Evolutionary conservation across 148 eudicot species (phyloP).

Genomic region (Chenopodium berlandieri): DNA sequence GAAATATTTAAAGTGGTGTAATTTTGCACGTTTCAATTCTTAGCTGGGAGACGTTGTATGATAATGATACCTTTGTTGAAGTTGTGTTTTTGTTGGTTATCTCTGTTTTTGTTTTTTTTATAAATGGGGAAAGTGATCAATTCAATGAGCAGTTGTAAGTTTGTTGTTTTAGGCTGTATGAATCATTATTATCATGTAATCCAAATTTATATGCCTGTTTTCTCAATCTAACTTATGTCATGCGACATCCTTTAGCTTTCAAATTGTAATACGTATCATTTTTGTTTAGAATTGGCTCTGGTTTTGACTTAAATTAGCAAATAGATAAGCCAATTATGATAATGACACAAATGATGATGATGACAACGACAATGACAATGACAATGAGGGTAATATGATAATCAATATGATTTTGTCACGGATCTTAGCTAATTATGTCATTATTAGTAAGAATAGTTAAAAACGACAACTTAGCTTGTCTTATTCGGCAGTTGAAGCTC

Average conservation of each 20-base stretch:
- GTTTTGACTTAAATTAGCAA: slow-evolving; percentile 13
- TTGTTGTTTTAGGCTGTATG: slow-evolving; percentile 6
- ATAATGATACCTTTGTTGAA: slow-evolving; percentile 26
- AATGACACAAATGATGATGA: slow-evolving; percentile 2
- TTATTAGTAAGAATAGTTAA: neutral
- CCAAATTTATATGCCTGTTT: neutral
- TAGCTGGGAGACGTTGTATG: neutral
- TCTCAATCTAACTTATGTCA: neutral
- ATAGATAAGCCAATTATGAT: neutral
- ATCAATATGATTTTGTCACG: neutral
- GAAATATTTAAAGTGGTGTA: neutral
- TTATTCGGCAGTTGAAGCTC: neutral
- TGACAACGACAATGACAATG: neutral
- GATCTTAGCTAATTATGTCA: neutral
- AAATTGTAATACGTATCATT: neutral
- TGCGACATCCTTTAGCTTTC: neutral
- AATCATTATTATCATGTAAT: neutral
- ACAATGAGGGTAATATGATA: neutral
- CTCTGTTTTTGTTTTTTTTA: slow-evolving; percentile 5
- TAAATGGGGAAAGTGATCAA: slow-evolving; percentile 10
- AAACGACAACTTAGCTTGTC: slow-evolving; percentile 17
- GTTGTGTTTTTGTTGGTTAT: neutral
- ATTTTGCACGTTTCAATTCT: neutral
- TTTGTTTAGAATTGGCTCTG: neutral
- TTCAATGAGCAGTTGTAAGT: neutral